Evolutionary conservation across 2,329 filamentous ascomycete species (phyloP).

Genomic region (Fusarium sp.): DNA sequence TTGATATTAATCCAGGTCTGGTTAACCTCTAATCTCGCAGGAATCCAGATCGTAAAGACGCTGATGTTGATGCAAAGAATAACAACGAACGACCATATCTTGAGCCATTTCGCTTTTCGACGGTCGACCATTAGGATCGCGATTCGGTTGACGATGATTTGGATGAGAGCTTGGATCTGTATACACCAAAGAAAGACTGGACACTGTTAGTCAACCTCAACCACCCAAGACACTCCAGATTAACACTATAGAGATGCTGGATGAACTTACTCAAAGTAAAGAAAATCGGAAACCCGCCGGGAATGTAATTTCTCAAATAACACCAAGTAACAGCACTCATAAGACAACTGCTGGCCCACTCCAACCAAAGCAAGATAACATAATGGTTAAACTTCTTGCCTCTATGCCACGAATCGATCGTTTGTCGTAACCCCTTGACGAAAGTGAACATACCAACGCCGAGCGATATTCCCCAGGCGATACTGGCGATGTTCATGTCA

Average conservation of each 20-base stretch:
- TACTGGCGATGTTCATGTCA: conserved; percentile 47
- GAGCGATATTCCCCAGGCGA: conserved; percentile 44
- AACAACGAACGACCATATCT: conserved; percentile 56
- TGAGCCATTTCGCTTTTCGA: conserved; percentile 53
- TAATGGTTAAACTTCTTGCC: conserved; percentile 39
- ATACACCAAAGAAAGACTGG: conserved; percentile 52
- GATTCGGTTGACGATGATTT: conserved; percentile 68
- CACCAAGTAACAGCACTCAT: conserved; percentile 46
- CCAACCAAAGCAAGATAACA: conserved; percentile 41
- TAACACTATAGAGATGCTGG: too few species aligned
- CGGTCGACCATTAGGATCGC: conserved; percentile 58
- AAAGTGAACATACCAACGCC: conserved; percentile 44
- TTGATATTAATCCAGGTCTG: conserved; percentile 58
- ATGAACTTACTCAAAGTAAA: conserved; percentile 35
- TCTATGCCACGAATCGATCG: conserved; percentile 41
- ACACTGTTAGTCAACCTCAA: background rate
- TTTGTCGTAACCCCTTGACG: conserved; percentile 39
- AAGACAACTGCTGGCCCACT: conserved; percentile 40
- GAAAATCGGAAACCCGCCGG: conserved; percentile 42
- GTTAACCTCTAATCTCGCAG: conserved; percentile 58
- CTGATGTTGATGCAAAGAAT: conserved; percentile 62
- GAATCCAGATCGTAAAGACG: conserved; percentile 66
- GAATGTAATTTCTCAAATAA: conserved; percentile 41
- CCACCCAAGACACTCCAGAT: too few species aligned
- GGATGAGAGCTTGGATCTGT: conserved; percentile 62